Base-by-base conservation (phyloP, 2,329 filamentous ascomycete species). In the Lojkania enalia region DNA sequence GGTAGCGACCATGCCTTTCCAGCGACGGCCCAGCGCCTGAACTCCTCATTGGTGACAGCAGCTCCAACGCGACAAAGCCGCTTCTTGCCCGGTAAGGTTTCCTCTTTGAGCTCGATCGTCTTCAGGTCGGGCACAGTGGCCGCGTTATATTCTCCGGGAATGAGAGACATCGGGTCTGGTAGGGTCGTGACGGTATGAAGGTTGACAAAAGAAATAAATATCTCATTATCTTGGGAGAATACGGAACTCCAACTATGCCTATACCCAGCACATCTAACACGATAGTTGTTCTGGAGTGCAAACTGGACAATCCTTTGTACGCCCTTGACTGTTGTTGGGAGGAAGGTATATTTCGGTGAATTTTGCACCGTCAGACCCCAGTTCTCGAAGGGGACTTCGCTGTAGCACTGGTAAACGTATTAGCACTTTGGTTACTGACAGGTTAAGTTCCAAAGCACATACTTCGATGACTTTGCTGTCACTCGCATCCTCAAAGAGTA, bases 1-100 rank as follows among this genome's bases (percentile, higher is more conserved):
- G 75, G 73, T 15, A 77, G 53, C 0, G 71, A 66, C 65, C 71
- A 73, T 14, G 68, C 64, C 16, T 72, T 63, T 37, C 70, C 67
- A 2, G 61, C 55, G 35, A 76, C 63, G 15, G 71, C 67, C 74
- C 74, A 78, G 20, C 71, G 62, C 16, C 75, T 61, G 29, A 78
- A 69, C 27, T 74, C 68, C 52, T 78, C 74, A 49, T 74, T 75
- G 1, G 75, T 77, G 1, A 74, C 72, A 3, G 68, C 66, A 11
- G 63, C 70, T 3, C 75, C 75, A 14, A 77, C 59, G 36, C 73
- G 63, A 21, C 71, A 71, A 13, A 74, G 63, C 16, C 62, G 57
- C 38, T 70, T 61, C 37, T 70, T 55, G 2, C 55, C 55, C 4
- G 54, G 54, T 4, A 57, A 52, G 1, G 48, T 58, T 1, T 60